These are phyloP conservation scores for Hirschioporus abietinus DNA, from an alignment of 768 basidiomycete species.

Conservation along the genomic window DNA sequence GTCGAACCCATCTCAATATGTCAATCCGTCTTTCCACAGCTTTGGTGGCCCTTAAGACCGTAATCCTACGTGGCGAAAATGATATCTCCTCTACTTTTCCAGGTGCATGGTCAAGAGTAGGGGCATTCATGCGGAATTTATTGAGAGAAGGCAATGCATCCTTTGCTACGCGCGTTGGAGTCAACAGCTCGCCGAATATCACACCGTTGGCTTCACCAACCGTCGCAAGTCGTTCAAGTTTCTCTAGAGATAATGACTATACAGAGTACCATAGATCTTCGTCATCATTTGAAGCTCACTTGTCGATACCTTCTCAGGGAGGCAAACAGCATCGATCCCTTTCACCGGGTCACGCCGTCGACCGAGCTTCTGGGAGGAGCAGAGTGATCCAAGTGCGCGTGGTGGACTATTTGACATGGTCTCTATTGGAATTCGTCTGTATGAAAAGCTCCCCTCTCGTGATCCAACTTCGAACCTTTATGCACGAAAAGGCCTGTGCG, in stretches of 20 bases:
- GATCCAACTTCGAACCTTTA: constrained; percentile 59
- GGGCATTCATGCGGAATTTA: constrained; percentile 41
- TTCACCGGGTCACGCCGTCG: constrained; percentile 20
- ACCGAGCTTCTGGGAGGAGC: constrained; percentile 4
- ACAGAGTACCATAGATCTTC: neutral
- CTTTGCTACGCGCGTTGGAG: constrained; percentile 40
- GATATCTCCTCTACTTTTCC: constrained; percentile 52
- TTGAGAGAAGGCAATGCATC: constrained; percentile 55
- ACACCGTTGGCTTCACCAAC: constrained; percentile 40
- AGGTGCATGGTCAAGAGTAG: constrained; percentile 62
- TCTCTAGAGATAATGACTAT: neutral
- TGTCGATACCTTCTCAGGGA: neutral
- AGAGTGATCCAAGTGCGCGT: constrained; percentile 29
- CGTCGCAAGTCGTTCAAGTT: neutral
- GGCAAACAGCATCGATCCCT: constrained; percentile 10
- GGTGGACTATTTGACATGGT: constrained; percentile 72
- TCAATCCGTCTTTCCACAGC: neutral
- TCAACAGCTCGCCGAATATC: constrained; percentile 25
- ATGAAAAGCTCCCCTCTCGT: constrained; percentile 56
- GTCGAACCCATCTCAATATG: neutral
- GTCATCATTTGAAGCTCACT: neutral
- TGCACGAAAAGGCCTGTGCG: constrained; percentile 55
- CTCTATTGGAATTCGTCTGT: constrained; percentile 60
- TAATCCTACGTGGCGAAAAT: constrained; percentile 55
- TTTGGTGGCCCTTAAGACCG: constrained; percentile 53